Base-by-base conservation (phyloP, 176 grass and related monocot genomes). In the Carex kokanica region DNA sequence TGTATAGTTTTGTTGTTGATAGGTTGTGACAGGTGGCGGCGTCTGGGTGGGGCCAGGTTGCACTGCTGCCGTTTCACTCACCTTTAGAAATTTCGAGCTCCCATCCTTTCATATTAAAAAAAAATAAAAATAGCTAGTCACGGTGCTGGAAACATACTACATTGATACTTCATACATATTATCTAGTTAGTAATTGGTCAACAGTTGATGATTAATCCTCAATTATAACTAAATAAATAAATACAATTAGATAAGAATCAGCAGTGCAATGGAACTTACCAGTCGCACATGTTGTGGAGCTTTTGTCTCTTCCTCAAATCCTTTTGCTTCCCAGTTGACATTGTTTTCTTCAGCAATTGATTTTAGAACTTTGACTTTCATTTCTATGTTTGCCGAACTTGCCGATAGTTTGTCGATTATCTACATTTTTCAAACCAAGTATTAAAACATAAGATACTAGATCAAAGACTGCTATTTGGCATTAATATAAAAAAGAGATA, bases 361-460 rank as follows among this genome's bases (percentile, higher is more conserved):
- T 74, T 85, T 85, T 31, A 85, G 70, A 85, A 63, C 83, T 77
- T 85, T 74, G 13, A 85, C 58, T 78, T 85, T 85, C 17, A 24
- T 59, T 47, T 85, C 67, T 58, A 85, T 77, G 55, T 85, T 40
- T 41, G 83, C 63, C 5, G 83, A 32, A 43, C 13, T 63, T 63
- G 83, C 72, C 3, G 83, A 60, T 62, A 85, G 58, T 77, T 85
- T 85, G 3, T 85, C 83, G 8, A 85, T 11, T 5, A 85, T 59
- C 83, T 85, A 77, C 3, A 85, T 63, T 60, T 77, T 78, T 7
- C 10, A 59, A 85, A 5, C 36, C 36, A 38, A 6, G 36, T 38
- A 38, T 11, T 5, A 77, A 53, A 53, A 52, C 59, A 60, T 24
- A 60, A 21, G 59, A 61, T 21, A 61, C n/a, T 23, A 43, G 41